Conservation (phyloP, 2,329 filamentous ascomycete species). For the Diaporthe eres region DNA sequence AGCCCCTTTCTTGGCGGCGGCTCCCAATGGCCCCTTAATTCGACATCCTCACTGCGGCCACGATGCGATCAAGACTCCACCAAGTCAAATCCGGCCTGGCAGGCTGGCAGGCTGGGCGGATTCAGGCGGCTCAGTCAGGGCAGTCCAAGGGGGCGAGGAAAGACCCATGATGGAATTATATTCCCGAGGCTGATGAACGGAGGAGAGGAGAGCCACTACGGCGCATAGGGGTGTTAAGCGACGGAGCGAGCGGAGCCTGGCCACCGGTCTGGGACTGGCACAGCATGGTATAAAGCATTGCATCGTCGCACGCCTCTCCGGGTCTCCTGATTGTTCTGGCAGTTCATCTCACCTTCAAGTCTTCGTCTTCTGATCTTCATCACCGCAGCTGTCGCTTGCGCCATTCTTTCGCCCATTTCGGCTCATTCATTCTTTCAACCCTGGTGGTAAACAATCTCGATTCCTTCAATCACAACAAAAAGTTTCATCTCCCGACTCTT, state of each 20-base stretch:
- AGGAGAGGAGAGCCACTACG: slow-evolving; percentile 12
- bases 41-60: slow-evolving; percentile 3
- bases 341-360: slow-evolving; percentile 28
- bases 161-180: neutral
- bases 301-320: slow-evolving; percentile 16
- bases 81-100: neutral
- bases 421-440: slow-evolving; percentile 28
- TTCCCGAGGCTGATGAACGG: slow-evolving; percentile 23
- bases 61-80: slow-evolving; percentile 7
- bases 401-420: slow-evolving; percentile 35
- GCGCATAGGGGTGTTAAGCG: slow-evolving; percentile 2
- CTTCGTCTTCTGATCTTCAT: slow-evolving; percentile 34
- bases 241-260: slow-evolving; percentile 2
- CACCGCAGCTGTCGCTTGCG: slow-evolving; percentile 37
- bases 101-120: neutral
- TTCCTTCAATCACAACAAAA: neutral
- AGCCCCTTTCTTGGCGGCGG: slow-evolving; percentile 35
- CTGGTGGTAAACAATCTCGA: slow-evolving; percentile 37
- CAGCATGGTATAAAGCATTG: slow-evolving; percentile 24
- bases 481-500: slow-evolving; percentile 11
- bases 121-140: slow-evolving; percentile 10
- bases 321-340: slow-evolving; percentile 7
- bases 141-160: neutral
- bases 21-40: slow-evolving; percentile 34
- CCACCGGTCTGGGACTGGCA: neutral